Evolutionary conservation across 2,329 filamentous ascomycete genomes (phyloP), one percentile per base, ranked within the genome.

Genomic region (Xylariales sp.): DNA sequence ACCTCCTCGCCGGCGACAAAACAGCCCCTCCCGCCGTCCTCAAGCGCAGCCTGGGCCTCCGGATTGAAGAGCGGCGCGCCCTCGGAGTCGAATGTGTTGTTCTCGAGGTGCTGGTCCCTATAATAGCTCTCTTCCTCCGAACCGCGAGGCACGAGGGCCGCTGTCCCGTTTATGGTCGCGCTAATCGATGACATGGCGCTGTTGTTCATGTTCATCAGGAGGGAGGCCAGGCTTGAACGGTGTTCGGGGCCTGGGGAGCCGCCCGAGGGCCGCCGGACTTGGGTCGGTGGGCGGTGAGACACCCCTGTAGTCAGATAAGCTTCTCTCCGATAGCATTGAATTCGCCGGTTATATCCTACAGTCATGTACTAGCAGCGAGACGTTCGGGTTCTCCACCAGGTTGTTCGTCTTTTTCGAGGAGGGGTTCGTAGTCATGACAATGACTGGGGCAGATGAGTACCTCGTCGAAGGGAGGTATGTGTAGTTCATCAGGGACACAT

Each of bases 401-500:
- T 96, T 95, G 53, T 81, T 77, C 21, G 82, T 88, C 68, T 91
- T 93, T 53, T 82, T 84, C 25, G 84, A 88, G 43, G 80, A 78
- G 1, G 83, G 80, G 53, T 88, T 88, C 33, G 86, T 94, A 42
- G 93, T 97, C 86, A 91, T 90, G 73, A 97, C 85, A 59, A 97
- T 94, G 49, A 89, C 85, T n/a, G 88, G 84, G n/a, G 70, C 66
- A 38, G 74, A 59, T 28, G 78, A 76, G 63, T 81, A 84, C 28
- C 81, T 82, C 12, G 86, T 87, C 5, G 76, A 81, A 28, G 89
- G 85, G 16, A 98, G 84, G 68, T 96, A 97, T 58, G 93, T 97
- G 71, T 97, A 97, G 72, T 95, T 96, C 93, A 98, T 98, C 50
- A 98, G 80, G 27, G 89, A 94, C 51, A 97, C 88, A 62, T 97